Base-by-base conservation (phyloP, 2,329 filamentous ascomycete genomes). In the Penicillium freii region DNA sequence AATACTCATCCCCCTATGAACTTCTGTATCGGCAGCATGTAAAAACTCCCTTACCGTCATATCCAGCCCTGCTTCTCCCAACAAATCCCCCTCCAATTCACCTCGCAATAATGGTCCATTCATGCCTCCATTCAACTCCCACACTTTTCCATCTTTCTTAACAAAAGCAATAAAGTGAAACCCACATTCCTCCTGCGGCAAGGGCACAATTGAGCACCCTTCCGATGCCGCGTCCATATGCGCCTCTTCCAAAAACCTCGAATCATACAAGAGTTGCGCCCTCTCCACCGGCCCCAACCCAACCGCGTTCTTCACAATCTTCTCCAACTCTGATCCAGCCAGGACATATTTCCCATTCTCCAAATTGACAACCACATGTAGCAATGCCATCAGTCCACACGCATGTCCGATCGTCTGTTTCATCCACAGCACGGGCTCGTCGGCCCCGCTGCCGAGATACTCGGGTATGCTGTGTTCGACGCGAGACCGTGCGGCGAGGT, bases 381-480 rank as follows among this genome's bases (percentile, higher is more conserved):
- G 69, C 1, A 85, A 69, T 2, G 80, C 82, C 58, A 86, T 84
- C n/a, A 81, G 73, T 0, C 84, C 84, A 63, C 84, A 86, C 0
- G 82, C 81, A 63, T 86, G 75, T 17, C 80, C 77, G 55, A 85
- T 84, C 1, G 81, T 85, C 62, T 86, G 84, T 58, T 77, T 79
- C 69, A 83, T 84, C 82, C 83, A 86, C 23, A 85, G 71, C 5
- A 84, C 77, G 0, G 82, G 81, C 57, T 85, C 82, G 2, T 73
- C 62, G 73, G 68, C 23, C 82, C 82, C 21, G 65, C 76, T 10
- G 77, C 4, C 73, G 62, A 43, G 19, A 62, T 85, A 85, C 9
- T 73, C 68, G 3, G 65, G 55, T 45, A 74, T 76, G 29, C 71
- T 68, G 4, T 70, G 71, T 58, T 78, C 73, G 62, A 82, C 75